Base-by-base conservation (phyloP, 2,329 filamentous ascomycete genomes). In the Talaromyces sp. region DNA sequence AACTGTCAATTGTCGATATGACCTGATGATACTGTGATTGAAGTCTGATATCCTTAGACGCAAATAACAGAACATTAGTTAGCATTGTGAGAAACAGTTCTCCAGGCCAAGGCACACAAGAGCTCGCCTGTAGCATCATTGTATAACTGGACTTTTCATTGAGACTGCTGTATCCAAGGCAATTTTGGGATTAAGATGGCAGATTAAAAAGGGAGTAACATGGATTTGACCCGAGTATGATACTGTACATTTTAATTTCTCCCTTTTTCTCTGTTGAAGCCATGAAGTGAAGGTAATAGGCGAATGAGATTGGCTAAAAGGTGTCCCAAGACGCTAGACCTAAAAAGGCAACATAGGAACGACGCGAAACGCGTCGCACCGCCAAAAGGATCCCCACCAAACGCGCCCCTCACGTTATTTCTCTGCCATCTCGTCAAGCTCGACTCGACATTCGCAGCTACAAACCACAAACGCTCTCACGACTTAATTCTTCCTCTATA, bases 331-430 rank as follows among this genome's bases (percentile, higher is more conserved):
- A 17, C 33, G 22, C 56, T 59, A 59, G 56, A 27, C 37, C 15
- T 17, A 22, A 31, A 45, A n/a, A 3, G 56, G 56, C 2, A 59
- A 59, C 39, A 59, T 45, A 45, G 56, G 39, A 59, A 45, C 19
- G 56, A 59, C 56, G 56, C 56, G 56, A 19, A 17, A 19, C 56
- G 56, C 56, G 56, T 39, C 22, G 13, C 22, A 13, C 50, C n/a
- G 31, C 27, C 31, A 35, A 56, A 37, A 35, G 22, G 33, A 56
- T 56, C 52, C 52, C 52, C 52, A 56, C 31, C 52, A 56, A 19
- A 56, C 52, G 52, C 52, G 52, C 52, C 52, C 52, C 56, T 59
- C 56, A 59, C 56, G 22, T 43, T 47, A 54, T 56, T 37, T 56
- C 33, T 56, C 31, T 54, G 27, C 50, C 31, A 35, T 33, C 50